A percentile compares a stretch with the other conserved stretches of the same genome.
Conservation (phyloP, 73 alveolate genomes). For the Durusdinium trenchii region DNA sequence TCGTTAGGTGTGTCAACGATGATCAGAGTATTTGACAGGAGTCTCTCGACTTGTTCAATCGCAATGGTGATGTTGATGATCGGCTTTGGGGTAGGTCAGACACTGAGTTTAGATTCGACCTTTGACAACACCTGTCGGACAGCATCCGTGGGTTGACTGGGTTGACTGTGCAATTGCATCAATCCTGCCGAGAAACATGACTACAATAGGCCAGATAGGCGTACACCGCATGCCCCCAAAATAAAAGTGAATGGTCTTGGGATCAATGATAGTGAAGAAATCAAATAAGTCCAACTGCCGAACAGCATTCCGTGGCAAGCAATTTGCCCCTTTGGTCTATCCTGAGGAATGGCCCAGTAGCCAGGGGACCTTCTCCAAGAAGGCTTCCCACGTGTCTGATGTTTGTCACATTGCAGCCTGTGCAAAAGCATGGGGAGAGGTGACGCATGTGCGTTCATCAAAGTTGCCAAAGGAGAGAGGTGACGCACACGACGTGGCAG, state of each 20-base stretch:
- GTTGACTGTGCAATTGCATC: no score
- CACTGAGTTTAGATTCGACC: neutral
- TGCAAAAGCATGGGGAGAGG: neutral
- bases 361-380: slow-evolving; percentile 13
- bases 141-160: no score
- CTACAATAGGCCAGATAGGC: no score
- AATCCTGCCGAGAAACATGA: no score
- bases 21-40: neutral
- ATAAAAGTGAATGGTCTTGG: no score
- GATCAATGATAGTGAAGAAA: no score
- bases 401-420: neutral
- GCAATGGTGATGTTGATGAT: neutral
- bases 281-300: no score
- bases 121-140: no score
- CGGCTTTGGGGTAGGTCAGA: slow-evolving; percentile 55
- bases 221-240: no score
- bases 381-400: neutral
- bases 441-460: neutral
- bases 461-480: neutral
- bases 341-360: slow-evolving; percentile 13
- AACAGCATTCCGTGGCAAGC: neutral
- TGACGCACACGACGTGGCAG: slow-evolving; percentile 34
- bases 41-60: slow-evolving; percentile 1
- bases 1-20: no score
- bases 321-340: neutral